A percentile compares a stretch with the other conserved stretches of the same genome.
Conservation (phyloP, 345 rosid species). For the Populus alba region DNA sequence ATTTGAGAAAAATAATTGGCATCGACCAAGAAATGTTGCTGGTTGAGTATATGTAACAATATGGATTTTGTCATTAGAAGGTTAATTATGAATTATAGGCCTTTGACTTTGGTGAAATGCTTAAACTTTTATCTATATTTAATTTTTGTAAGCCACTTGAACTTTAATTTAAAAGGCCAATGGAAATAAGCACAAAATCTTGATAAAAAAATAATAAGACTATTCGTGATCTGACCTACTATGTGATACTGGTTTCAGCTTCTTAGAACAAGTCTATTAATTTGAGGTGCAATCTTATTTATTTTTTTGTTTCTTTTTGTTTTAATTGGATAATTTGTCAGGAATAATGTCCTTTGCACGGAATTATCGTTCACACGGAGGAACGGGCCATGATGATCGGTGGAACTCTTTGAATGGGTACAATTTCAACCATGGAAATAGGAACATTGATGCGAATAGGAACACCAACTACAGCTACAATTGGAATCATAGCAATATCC, state of each 20-base stretch:
- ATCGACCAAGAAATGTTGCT: not conserved
- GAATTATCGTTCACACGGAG: constrained; percentile 47
- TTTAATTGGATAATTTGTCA: constrained; percentile 7
- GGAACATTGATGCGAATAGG: constrained; percentile 29
- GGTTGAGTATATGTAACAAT: no score
- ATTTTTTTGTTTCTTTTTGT: not conserved
- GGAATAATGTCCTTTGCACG: constrained; percentile 50
- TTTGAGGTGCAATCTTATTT: not conserved
- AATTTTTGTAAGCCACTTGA: not conserved
- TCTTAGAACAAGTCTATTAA: not conserved
- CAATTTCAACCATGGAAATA: constrained; percentile 20
- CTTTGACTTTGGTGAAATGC: not conserved
- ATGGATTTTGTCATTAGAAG: no score
- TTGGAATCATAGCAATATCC: constrained; percentile 24
- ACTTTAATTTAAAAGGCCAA: no score
- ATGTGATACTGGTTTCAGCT: not conserved
- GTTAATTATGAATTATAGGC: not conserved
- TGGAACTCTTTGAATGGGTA: constrained; percentile 32
- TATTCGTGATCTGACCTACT: not conserved
- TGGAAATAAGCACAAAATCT: not conserved
- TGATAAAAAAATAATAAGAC: not conserved
- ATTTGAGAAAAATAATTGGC: not conserved
- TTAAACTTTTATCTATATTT: not conserved
- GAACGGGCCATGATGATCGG: constrained; percentile 31
- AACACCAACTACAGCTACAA: constrained; percentile 10